phyloP scores from a whole-genome alignment of 768 basidiomycete genomes.

The Steccherinum ochraceum region DNA sequence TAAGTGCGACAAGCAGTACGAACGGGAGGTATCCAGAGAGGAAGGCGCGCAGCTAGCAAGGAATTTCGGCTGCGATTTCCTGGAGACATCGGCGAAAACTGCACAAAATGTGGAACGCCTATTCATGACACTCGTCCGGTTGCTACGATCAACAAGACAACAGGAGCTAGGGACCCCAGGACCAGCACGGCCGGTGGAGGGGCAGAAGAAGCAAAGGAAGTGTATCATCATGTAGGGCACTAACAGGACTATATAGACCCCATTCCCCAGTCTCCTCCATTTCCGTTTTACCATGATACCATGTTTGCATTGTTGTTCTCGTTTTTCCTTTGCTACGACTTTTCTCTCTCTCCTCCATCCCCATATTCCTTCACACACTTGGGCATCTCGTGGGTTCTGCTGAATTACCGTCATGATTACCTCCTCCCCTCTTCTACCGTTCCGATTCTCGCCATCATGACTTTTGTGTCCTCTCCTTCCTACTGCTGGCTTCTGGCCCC shows the following conservation, averaged over 20 bases:
- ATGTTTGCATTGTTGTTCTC: conserved; percentile 35
- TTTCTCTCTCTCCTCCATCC: too few species aligned
- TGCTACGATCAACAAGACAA: conserved; percentile 64
- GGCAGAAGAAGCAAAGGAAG: conserved; percentile 44
- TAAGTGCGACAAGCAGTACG: conserved; percentile 89
- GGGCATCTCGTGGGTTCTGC: conserved; percentile 16
- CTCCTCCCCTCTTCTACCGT: conserved; percentile 8
- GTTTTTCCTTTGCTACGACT: conserved; percentile 22
- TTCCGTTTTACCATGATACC: conserved; percentile 81
- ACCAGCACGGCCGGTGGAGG: conserved; percentile 17
- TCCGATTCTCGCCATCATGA: neutral
- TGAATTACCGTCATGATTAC: conserved; percentile 13
- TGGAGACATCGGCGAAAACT: conserved; percentile 96
- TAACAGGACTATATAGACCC: conserved; percentile 64
- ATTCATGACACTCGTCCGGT: conserved; percentile 83
- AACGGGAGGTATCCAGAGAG: conserved; percentile 86
- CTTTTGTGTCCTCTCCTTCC: conserved; percentile 9
- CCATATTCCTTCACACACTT: conserved; percentile 1
- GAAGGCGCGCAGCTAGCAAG: conserved; percentile 81
- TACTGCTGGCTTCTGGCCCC: conserved; percentile 7
- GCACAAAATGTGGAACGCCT: conserved; percentile 87
- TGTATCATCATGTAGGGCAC: conserved; percentile 81
- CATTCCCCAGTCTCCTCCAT: conserved; percentile 29
- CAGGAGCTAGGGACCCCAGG: conserved; percentile 36
- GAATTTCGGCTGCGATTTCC: conserved; percentile 85